Evolutionary conservation across 768 basidiomycete genomes (phyloP).

Genomic region (Cystobasidium onofrii): DNA sequence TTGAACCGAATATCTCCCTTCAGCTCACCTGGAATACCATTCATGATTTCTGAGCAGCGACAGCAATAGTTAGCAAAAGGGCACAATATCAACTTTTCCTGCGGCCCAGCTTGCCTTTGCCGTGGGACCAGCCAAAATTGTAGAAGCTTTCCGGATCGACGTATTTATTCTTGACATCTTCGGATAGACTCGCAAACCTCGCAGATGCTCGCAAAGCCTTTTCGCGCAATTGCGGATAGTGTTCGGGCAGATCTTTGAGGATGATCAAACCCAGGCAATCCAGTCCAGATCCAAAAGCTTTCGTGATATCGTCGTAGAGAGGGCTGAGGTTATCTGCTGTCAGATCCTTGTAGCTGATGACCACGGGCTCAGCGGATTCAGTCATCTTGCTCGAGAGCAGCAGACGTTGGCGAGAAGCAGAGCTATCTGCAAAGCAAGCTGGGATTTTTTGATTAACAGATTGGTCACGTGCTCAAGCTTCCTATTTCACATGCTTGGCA

Average conservation of each 20-base stretch:
- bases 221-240: slow-evolving; percentile 59
- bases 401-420: background rate
- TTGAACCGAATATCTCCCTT: too few relatives aligned
- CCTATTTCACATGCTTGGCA: too few relatives aligned
- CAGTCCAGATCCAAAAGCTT: slow-evolving; percentile 71
- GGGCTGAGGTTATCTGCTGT: slow-evolving; percentile 51
- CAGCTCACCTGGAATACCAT: slow-evolving; percentile 64
- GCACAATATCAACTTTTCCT: background rate
- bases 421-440: background rate
- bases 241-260: slow-evolving; percentile 66
- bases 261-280: slow-evolving; percentile 71
- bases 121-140: slow-evolving; percentile 96
- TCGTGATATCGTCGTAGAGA: slow-evolving; percentile 55
- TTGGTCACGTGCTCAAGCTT: background rate
- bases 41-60: slow-evolving; percentile 67
- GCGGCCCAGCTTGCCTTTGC: slow-evolving; percentile 52
- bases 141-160: slow-evolving; percentile 54
- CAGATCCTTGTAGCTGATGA: slow-evolving; percentile 59
- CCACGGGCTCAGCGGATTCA: slow-evolving; percentile 46
- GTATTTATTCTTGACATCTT: slow-evolving; percentile 62
- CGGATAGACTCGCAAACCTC: slow-evolving; percentile 63
- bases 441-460: background rate
- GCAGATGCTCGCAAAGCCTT: slow-evolving; percentile 66
- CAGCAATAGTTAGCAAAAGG: background rate
- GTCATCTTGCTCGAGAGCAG: background rate